Base-by-base conservation (phyloP, 129 eudicot species). In the Tagetes patula region DNA sequence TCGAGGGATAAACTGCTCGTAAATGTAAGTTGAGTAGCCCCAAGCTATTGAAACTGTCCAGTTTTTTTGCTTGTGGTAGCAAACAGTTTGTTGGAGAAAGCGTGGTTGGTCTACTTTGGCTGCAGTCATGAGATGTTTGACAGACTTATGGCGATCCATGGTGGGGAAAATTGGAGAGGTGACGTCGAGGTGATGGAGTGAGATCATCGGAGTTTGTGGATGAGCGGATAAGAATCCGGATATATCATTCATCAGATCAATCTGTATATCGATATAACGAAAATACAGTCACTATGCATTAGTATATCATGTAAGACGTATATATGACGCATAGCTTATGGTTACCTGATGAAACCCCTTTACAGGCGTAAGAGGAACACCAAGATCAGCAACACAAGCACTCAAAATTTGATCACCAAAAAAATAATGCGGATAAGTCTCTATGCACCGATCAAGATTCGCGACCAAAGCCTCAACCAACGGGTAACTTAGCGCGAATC, bases 261-360 rank as follows among this genome's bases (percentile, higher is more conserved):
- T 81, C 84, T 81, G 49, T 64, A 20, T 20, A 20, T 20, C 27
- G 27, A 20, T 20, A 20, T 39, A 39, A 39, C 4, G 4, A 0
- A 39, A 4, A 39, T 39, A 39, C 3, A 39, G 3, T 39, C 41
- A 2, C 41, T 39, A 39, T 39, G 41, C 41, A 39, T 39, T 39
- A 39, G 41, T 2, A 2, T 39, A 39, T 39, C 41, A 52, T 5
- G 32, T 32, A 68, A 71, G 3, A 58, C 56, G 60, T 41, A 33
- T 40, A 55, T 8, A 55, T 39, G 41, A 39, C 4, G 41, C 30
- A 5, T 65, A n/a, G 40, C 6, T 1, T 7, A 13, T 20, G 7
- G 0, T 37, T 40, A 84, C 85, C 85, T 84, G 88, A 77, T 84
- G 88, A 84, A 84, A 76, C 43, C 83, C 88, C 64, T 64, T 84